Evolutionary conservation across 768 basidiomycete species (phyloP).

Genomic region (Porpolomopsis calyptriformis): DNA sequence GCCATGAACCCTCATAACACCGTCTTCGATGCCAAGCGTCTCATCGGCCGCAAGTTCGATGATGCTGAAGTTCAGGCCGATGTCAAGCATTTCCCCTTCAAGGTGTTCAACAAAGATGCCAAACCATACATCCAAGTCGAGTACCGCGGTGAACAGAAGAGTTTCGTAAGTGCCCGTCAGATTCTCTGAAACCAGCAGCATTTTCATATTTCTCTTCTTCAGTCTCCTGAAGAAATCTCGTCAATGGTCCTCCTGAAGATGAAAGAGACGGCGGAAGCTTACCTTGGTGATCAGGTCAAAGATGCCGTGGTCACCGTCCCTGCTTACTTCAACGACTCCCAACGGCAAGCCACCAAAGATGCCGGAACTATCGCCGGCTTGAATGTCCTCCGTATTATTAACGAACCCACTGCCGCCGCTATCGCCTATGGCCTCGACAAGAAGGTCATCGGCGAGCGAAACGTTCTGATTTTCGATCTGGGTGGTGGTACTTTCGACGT

Average conservation of each 20-base stretch:
- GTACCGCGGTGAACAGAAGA: conserved; percentile 90
- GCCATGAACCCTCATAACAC: conserved; percentile 99
- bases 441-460: conserved; percentile 90
- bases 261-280: conserved; percentile 99
- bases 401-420: conserved; percentile 98
- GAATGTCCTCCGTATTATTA: conserved; percentile 99
- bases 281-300: conserved; percentile 96
- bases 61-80: conserved; percentile 75
- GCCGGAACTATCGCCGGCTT: conserved; percentile 97
- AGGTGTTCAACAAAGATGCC: conserved; percentile 92
- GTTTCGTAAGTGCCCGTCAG: conserved; percentile 55
- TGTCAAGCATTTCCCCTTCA: conserved; percentile 92
- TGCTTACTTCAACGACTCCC: conserved; percentile 99
- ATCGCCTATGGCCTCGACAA: conserved; percentile 98
- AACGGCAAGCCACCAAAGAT: conserved; percentile 98
- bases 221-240: conserved; percentile 96
- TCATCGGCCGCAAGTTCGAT: conserved; percentile 95
- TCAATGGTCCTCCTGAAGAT: conserved; percentile 99
- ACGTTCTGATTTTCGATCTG: conserved; percentile 98
- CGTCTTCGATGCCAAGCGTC: conserved; percentile 97
- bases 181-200: background rate
- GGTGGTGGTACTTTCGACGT: conserved; percentile 99
- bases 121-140: conserved; percentile 95
- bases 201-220: conserved; percentile 22
- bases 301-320: conserved; percentile 99